Percentiles rank a stretch among this genome's conserved stretches.
Evolutionary conservation across 257 asterid species (phyloP).

Genomic region (Jasminum sambac): DNA sequence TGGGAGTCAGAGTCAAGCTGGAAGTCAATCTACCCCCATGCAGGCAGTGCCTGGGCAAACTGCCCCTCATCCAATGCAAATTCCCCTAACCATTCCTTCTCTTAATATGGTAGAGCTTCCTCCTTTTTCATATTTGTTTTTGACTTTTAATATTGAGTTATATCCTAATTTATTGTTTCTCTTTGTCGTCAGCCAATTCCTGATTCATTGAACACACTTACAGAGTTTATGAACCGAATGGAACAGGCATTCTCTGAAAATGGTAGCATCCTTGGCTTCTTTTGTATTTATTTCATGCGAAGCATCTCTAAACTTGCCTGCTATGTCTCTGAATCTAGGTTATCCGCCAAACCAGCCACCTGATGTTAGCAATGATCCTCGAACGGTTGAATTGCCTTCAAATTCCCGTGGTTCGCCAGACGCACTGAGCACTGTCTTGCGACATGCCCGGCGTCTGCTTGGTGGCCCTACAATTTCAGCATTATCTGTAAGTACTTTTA

Average conservation of each 20-base stretch:
- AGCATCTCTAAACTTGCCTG: constrained; percentile 13
- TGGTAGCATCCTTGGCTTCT: constrained; percentile 42
- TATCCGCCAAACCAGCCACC: constrained; percentile 54
- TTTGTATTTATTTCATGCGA: constrained; percentile 19
- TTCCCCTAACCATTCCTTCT: constrained; percentile 69
- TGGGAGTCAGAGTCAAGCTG: constrained; percentile 56
- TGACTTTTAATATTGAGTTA: not conserved
- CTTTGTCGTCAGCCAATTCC: constrained; percentile 69
- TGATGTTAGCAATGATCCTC: constrained; percentile 33
- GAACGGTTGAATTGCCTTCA: constrained; percentile 54
- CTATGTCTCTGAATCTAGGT: constrained; percentile 34
- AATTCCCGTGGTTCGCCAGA: constrained; percentile 62
- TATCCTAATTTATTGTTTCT: constrained; percentile 25
- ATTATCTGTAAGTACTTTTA: constrained; percentile 65
- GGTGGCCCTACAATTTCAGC: constrained; percentile 67
- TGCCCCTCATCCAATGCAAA: constrained; percentile 52
- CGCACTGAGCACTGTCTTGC: constrained; percentile 61
- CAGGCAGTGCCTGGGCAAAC: constrained; percentile 59
- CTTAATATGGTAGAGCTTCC: constrained; percentile 56
- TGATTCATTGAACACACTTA: constrained; percentile 83
- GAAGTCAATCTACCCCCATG: constrained; percentile 51
- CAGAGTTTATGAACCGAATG: constrained; percentile 79
- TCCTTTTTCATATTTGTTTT: constrained; percentile 12
- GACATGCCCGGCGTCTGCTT: constrained; percentile 68
- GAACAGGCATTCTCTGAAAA: constrained; percentile 61